Conservation (phyloP, 371 early-diverging fungal genomes). For the Circinella minor region DNA sequence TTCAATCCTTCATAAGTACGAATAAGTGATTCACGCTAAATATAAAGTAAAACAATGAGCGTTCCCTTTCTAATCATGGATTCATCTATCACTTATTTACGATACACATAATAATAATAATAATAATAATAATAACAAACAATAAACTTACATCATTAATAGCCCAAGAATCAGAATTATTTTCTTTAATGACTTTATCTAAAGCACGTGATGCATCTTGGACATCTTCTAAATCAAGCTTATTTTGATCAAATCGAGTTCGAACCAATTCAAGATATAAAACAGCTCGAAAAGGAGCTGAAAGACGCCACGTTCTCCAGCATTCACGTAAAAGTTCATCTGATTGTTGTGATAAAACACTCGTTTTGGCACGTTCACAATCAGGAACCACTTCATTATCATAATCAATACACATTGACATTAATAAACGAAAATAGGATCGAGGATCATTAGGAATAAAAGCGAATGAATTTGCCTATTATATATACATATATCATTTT, state of each 20-base stretch:
- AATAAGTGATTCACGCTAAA: slow-evolving; percentile 46
- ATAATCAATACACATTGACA: slow-evolving; percentile 65
- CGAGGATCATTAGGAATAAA: slow-evolving; percentile 65
- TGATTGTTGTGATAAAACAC: slow-evolving; percentile 60
- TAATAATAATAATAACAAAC: background rate
- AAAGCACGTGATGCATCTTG: slow-evolving; percentile 52
- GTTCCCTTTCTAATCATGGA: too few species aligned
- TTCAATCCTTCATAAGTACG: slow-evolving; percentile 52
- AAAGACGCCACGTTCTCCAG: slow-evolving; percentile 72
- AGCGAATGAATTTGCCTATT: slow-evolving; percentile 36
- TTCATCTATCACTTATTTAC: too few species aligned
- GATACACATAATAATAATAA: background rate
- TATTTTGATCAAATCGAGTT: slow-evolving; percentile 49
- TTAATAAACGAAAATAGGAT: slow-evolving; percentile 56
- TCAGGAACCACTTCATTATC: slow-evolving; percentile 52
- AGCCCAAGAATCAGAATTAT: slow-evolving; percentile 53
- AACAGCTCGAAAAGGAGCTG: slow-evolving; percentile 67
- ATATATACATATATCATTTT: background rate
- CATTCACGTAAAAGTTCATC: slow-evolving; percentile 71
- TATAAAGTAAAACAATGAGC: background rate
- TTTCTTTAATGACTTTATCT: slow-evolving; percentile 52
- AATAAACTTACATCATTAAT: slow-evolving; percentile 53
- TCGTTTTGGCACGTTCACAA: slow-evolving; percentile 52
- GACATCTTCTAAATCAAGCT: slow-evolving; percentile 54
- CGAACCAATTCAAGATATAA: slow-evolving; percentile 69